Evolutionary conservation across 306 rosid species (phyloP), one percentile per base, ranked within the genome.

Genomic region (Nissolia schottii): DNA sequence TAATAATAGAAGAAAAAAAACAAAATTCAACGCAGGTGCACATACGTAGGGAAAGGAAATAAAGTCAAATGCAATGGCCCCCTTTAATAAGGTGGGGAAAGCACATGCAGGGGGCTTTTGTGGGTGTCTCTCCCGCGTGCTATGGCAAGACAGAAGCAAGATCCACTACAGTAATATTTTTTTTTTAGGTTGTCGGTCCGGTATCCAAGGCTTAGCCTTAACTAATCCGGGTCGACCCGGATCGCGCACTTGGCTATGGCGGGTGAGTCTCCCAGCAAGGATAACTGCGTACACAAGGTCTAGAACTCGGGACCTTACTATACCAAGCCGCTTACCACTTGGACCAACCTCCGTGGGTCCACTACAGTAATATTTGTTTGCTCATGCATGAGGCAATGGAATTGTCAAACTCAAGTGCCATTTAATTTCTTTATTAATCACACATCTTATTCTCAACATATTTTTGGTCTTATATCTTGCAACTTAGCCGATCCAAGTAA

Each of bases 121-220:
- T 32, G 74, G 57, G 28, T 79, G 77, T 61, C 72, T 66, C 45
- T 78, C n/a, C n/a, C 57, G 79, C 83, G 58, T 48, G 83, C 70
- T 46, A 43, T 23, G 71, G 55, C 55, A 78, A 78, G 60, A 54
- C 77, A 78, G 56, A 72, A 65, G 64, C 70, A 79, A 72, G 74
- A 79, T 79, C 63, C 82, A 64, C 70, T 4, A 19, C 23, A 24
- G 56, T n/a, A n/a, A n/a, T n/a, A n/a, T n/a, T n/a, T n/a, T n/a
- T n/a, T n/a, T n/a, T n/a, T n/a, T n/a, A n/a, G n/a, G n/a, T n/a
- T n/a, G n/a, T n/a, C n/a, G n/a, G n/a, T n/a, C n/a, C n/a, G n/a
- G n/a, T n/a, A n/a, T n/a, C n/a, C n/a, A n/a, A n/a, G n/a, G n/a
- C n/a, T n/a, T n/a, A n/a, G n/a, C n/a, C n/a, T n/a, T n/a, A n/a